Conservation (phyloP, 2,329 filamentous ascomycete species). For the Pleomassaria siparia region DNA sequence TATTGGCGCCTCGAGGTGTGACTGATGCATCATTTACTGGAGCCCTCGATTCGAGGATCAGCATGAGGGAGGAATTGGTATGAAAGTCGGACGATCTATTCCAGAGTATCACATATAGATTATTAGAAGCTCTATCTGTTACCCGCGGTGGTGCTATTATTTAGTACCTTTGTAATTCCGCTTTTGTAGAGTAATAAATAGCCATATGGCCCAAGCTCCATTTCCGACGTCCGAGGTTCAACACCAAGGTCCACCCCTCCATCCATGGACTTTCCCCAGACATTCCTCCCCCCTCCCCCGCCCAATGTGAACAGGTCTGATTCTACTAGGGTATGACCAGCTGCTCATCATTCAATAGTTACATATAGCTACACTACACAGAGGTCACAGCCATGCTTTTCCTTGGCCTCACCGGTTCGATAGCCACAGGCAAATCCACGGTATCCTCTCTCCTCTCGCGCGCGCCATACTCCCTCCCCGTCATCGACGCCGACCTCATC, state of each 20-base stretch:
- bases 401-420: slow-evolving; percentile 93
- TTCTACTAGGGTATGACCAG: background rate
- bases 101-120: background rate
- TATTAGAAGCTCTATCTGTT: background rate
- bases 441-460: slow-evolving; percentile 80
- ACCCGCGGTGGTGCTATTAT: no score
- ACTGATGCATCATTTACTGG: no score
- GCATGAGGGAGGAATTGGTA: background rate
- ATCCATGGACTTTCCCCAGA: background rate
- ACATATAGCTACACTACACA: background rate
- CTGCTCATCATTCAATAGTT: background rate
- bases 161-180: no score
- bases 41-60: no score
- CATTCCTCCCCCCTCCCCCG: background rate
- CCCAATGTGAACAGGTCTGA: slow-evolving; percentile 1
- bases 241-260: background rate
- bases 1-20: no score
- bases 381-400: slow-evolving; percentile 76
- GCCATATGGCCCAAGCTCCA: slow-evolving; percentile 1
- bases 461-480: slow-evolving; percentile 80
- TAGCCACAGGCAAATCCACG: slow-evolving; percentile 97
- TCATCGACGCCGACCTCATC: slow-evolving; percentile 91
- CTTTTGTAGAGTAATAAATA: background rate
- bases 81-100: background rate
- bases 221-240: background rate